These are phyloP conservation scores for Cladophialophora psammophila DNA, from an alignment of 2,329 filamentous ascomycete species.

Conservation along the genomic window DNA sequence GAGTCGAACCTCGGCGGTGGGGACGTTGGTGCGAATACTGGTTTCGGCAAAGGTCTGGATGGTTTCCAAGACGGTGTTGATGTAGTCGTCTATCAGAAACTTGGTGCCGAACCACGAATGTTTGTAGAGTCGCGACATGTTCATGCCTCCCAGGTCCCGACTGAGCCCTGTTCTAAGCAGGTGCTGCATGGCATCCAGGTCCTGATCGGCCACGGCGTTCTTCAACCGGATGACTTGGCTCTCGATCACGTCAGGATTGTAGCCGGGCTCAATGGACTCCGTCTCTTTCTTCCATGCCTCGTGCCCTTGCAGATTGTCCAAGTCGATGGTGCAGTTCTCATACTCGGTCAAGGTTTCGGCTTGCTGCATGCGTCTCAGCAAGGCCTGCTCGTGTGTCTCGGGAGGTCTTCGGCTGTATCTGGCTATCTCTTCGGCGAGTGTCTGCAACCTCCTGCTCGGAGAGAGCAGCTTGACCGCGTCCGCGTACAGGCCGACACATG, in stretches of 20 bases:
- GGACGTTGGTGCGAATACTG: slow-evolving; percentile 50
- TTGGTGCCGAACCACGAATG: slow-evolving; percentile 89
- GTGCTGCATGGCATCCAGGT: slow-evolving; percentile 79
- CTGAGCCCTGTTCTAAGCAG: slow-evolving; percentile 80
- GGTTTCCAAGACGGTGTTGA: slow-evolving; percentile 77
- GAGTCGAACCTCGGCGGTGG: slow-evolving; percentile 29
- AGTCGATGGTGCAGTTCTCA: slow-evolving; percentile 75
- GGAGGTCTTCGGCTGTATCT: slow-evolving; percentile 32
- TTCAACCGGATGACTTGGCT: slow-evolving; percentile 76
- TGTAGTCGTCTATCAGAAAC: slow-evolving; percentile 83
- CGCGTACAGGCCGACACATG: slow-evolving; percentile 34
- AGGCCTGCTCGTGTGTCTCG: slow-evolving; percentile 26
- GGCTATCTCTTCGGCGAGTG: slow-evolving; percentile 34
- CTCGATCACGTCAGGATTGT: slow-evolving; percentile 73
- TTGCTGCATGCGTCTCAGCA: slow-evolving; percentile 50
- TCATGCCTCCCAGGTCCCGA: slow-evolving; percentile 85
- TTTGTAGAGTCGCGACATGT: slow-evolving; percentile 79
- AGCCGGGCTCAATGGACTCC: slow-evolving; percentile 66
- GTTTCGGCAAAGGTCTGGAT: slow-evolving; percentile 74
- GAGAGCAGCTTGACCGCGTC: slow-evolving; percentile 34
- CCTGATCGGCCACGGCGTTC: slow-evolving; percentile 72
- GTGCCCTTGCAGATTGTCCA: slow-evolving; percentile 81
- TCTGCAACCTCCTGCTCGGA: slow-evolving; percentile 32
- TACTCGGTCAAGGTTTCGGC: slow-evolving; percentile 75
- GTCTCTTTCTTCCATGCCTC: slow-evolving; percentile 79